Conservation (phyloP, 2,329 filamentous ascomycete species). For the Colletotrichum trifolii region DNA sequence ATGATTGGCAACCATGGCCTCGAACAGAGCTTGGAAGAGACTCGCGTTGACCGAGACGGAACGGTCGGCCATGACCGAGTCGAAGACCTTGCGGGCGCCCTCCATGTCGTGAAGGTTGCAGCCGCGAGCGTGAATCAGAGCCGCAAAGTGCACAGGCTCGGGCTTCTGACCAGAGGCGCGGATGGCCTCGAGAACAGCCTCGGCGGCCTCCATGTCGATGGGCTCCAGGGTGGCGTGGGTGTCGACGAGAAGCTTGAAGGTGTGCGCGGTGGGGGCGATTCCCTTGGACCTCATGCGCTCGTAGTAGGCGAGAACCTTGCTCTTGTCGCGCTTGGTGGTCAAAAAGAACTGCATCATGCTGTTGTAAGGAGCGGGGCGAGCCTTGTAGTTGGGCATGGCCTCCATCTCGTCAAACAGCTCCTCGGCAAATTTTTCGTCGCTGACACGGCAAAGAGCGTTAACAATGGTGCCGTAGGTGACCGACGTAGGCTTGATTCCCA, state of each 20-base stretch:
- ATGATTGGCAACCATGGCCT: conserved; percentile 96
- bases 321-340: conserved; percentile 94
- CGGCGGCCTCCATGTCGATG: conserved; percentile 86
- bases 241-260: conserved; percentile 96
- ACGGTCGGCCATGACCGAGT: conserved; percentile 77
- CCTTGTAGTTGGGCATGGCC: conserved; percentile 98
- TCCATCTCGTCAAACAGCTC: conserved; percentile 99
- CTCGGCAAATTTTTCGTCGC: conserved; percentile 96
- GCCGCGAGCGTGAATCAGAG: conserved; percentile 93
- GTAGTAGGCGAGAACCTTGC: conserved; percentile 94
- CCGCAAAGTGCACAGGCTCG: conserved; percentile 95
- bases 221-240: conserved; percentile 95
- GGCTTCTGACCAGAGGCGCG: conserved; percentile 78
- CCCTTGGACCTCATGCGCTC: conserved; percentile 90
- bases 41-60: conserved; percentile 81
- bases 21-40: conserved; percentile 96
- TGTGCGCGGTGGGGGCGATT: conserved; percentile 93
- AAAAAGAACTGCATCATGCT: conserved; percentile 99
- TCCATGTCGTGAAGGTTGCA: conserved; percentile 93
- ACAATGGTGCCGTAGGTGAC: conserved; percentile 99
- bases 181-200: conserved; percentile 84
- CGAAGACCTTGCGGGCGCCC: conserved; percentile 84
- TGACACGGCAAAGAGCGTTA: conserved; percentile 96
- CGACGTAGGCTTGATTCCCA: conserved; percentile 93
- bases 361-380: conserved; percentile 96